Evolutionary conservation across 2,329 filamentous ascomycete genomes (phyloP).

Genomic region (Talaromyces atroroseus): DNA sequence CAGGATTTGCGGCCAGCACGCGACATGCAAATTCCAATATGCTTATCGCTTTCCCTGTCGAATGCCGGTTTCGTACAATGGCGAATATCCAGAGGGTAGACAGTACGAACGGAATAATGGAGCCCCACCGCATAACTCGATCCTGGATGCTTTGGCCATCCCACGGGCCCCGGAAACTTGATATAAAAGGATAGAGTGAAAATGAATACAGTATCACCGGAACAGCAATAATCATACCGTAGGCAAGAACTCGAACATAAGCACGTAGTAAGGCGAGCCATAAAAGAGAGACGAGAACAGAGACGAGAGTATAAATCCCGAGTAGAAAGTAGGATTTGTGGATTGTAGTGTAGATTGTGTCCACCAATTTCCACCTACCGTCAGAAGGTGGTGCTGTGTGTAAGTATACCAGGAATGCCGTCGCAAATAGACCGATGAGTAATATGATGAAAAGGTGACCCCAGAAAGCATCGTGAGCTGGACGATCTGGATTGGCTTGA

Average conservation of each 20-base stretch:
- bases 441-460: slow-evolving; percentile 83
- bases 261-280: slow-evolving; percentile 87
- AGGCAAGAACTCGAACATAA: slow-evolving; percentile 79
- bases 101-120: slow-evolving; percentile 67
- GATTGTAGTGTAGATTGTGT: slow-evolving; percentile 89
- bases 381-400: slow-evolving; percentile 69
- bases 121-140: slow-evolving; percentile 78
- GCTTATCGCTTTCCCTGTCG: slow-evolving; percentile 74
- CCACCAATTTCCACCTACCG: slow-evolving; percentile 67
- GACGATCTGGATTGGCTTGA: slow-evolving; percentile 59
- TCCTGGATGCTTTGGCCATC: slow-evolving; percentile 80
- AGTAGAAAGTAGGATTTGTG: slow-evolving; percentile 84
- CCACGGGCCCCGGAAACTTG: slow-evolving; percentile 74
- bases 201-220: slow-evolving; percentile 84
- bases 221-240: slow-evolving; percentile 73
- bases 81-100: slow-evolving; percentile 78
- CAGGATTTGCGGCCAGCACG: slow-evolving; percentile 79
- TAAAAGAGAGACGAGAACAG: slow-evolving; percentile 76
- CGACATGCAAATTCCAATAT: slow-evolving; percentile 90
- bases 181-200: slow-evolving; percentile 82
- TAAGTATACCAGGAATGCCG: slow-evolving; percentile 82
- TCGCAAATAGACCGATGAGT: slow-evolving; percentile 76
- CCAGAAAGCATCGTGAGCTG: slow-evolving; percentile 85
- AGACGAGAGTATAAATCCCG: slow-evolving; percentile 84
- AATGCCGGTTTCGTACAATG: slow-evolving; percentile 71